These are phyloP conservation scores for Blastobotrys malaysiensis DNA, from an alignment of 1,139 yeast genomes.

Conservation along the genomic window DNA sequence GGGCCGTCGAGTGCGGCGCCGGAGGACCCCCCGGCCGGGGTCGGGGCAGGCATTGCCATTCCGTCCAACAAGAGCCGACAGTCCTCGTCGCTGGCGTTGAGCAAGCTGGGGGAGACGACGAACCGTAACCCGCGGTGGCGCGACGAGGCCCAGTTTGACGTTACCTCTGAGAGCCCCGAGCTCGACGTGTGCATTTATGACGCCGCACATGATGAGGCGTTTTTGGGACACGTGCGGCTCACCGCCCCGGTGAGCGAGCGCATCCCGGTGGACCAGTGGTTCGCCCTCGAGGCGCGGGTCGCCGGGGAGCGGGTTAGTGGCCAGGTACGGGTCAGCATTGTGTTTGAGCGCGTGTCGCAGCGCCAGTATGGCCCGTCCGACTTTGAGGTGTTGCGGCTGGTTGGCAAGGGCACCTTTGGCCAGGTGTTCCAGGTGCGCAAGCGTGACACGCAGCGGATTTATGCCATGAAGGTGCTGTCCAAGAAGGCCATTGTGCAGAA, in stretches of 20 bases:
- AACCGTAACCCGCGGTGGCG: slow-evolving; percentile 51
- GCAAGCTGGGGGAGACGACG: slow-evolving; percentile 15
- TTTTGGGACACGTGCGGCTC: slow-evolving; percentile 77
- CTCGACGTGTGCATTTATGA: slow-evolving; percentile 86
- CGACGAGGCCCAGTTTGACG: slow-evolving; percentile 89
- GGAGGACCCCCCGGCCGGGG: slow-evolving; percentile 16
- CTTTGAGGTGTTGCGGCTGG: slow-evolving; percentile 79
- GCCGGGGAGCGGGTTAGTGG: slow-evolving; percentile 76
- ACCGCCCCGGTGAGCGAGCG: slow-evolving; percentile 56
- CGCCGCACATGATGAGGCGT: slow-evolving; percentile 71
- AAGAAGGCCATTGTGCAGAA: slow-evolving; percentile 93
- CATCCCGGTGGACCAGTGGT: slow-evolving; percentile 55
- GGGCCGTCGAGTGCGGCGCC: slow-evolving; percentile 37
- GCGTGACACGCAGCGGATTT: slow-evolving; percentile 79
- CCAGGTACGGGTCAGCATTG: slow-evolving; percentile 67
- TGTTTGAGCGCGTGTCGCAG: slow-evolving; percentile 63
- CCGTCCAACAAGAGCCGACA: slow-evolving; percentile 42
- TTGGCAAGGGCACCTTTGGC: slow-evolving; percentile 97
- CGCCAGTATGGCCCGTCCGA: slow-evolving; percentile 88
- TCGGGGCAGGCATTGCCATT: slow-evolving; percentile 35
- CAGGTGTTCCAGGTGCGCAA: slow-evolving; percentile 94
- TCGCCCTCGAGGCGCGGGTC: slow-evolving; percentile 63
- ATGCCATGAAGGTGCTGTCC: slow-evolving; percentile 94
- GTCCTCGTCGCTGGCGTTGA: slow-evolving; percentile 56
- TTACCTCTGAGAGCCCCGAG: slow-evolving; percentile 65